Conservation (phyloP, 352 stramenopile genomes). For the Elongisporangium undulatum region DNA sequence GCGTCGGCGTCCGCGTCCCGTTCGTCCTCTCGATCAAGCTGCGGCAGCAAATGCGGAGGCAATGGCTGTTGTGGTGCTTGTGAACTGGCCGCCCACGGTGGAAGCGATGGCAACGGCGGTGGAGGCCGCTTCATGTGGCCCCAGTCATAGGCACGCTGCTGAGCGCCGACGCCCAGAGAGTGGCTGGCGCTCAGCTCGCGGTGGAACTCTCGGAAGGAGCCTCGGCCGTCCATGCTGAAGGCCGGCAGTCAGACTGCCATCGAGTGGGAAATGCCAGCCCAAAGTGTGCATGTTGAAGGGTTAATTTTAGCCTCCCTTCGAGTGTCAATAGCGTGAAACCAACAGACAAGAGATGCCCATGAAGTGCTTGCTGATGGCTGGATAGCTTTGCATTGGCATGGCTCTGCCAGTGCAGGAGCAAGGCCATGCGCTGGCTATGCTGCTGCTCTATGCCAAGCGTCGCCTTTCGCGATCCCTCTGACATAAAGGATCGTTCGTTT, state of each 20-base stretch:
- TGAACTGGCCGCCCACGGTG: conserved; percentile 29
- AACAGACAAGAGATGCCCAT: background rate
- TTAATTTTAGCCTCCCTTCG: background rate
- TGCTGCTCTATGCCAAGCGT: too few relatives aligned
- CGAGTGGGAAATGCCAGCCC: background rate
- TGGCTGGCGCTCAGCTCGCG: conserved; percentile 28
- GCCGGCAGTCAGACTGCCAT: background rate
- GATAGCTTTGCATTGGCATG: too few relatives aligned
- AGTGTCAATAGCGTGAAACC: background rate
- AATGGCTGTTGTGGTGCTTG: background rate
- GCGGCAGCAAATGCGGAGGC: background rate
- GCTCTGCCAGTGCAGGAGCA: background rate
- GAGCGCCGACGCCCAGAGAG: conserved; percentile 3
- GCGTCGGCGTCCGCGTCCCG: conserved; percentile 3
- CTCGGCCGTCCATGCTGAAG: conserved; percentile 32
- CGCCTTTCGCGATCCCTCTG: background rate
- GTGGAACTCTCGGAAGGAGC: conserved; percentile 40
- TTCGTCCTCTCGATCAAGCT: conserved; percentile 16
- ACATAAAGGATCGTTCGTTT: background rate
- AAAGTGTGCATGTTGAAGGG: background rate
- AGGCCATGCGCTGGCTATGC: too few relatives aligned
- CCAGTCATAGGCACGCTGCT: conserved; percentile 13
- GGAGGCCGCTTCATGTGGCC: conserved; percentile 19
- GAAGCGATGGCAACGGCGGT: conserved; percentile 41
- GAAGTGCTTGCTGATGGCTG: too few relatives aligned